Base-by-base conservation (phyloP, 2,329 filamentous ascomycete genomes). In the Penicillium sp. region DNA sequence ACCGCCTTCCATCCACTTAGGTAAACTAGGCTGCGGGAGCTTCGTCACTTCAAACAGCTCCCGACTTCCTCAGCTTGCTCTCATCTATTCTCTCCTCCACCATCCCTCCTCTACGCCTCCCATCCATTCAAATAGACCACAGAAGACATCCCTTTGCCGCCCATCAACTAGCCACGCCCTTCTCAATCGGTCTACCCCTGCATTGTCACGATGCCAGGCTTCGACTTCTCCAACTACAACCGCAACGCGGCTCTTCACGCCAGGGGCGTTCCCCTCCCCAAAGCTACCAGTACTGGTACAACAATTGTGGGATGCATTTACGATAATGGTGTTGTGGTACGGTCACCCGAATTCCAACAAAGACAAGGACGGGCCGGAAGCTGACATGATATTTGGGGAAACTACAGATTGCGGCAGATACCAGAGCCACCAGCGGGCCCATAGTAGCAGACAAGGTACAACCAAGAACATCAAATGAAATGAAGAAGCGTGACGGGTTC, bases 181-280 rank as follows among this genome's bases (percentile, higher is more conserved):
- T 65, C 73, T 53, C 63, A 56, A 26, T 68, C 66, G 25, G 73
- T 60, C 55, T 71, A 49, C 60, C 44, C 55, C 57, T 57, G 57
- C 61, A 56, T 65, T 59, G 54, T 62, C 78, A 87, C 72, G 69
- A 99, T 99, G 94, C 88, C 90, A 69, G 92, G 92, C 80, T 96
- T 97, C 84, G 92, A 97, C 81, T 99, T 99, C 84, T 95, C 92
- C 77, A 99, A 99, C 84, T 94, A 97, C 86, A 96, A 96, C 85
- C 91, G 94, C 82, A 99, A 99, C 85, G 86, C 89, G 75, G 93
- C 93, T 63, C 86, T 99, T 67, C 93, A 97, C 76, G 91, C 93
- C 69, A 87, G 89, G 77, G 95, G 95, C 67, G 89, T 97, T 50
- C 94, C 94, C 59, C 82, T 97, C 57, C 94, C 95, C 69, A 97